Evolutionary conservation across 148 eudicot genomes (phyloP).

Genomic region (Drosera capensis): DNA sequence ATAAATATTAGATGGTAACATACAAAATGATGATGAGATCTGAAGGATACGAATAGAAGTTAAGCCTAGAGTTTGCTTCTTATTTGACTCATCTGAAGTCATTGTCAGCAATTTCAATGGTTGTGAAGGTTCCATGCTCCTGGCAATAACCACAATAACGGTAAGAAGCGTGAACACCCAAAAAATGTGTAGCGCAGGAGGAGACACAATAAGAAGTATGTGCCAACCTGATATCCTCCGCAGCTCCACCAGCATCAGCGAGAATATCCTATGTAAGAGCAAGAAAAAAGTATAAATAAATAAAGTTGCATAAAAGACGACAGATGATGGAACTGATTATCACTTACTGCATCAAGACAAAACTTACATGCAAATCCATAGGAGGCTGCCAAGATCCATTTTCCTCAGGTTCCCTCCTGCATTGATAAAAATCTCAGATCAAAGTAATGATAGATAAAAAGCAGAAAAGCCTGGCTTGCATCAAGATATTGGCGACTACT

Average conservation of each 20-base stretch:
- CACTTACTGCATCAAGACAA: constrained; percentile 2
- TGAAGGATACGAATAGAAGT: constrained; percentile 69
- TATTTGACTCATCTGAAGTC: constrained; percentile 62
- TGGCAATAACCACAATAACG: constrained; percentile 16
- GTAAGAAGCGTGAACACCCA: constrained; percentile 5
- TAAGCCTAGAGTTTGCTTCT: constrained; percentile 45
- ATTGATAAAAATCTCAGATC: constrained; percentile 3
- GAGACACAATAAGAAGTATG: background rate
- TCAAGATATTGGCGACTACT: constrained; percentile 6
- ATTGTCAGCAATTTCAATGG: constrained; percentile 60
- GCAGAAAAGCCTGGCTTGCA: constrained; percentile 1
- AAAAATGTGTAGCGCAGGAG: constrained; percentile 1
- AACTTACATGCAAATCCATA: constrained; percentile 39
- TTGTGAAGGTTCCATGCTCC: constrained; percentile 51
- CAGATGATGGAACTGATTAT: background rate
- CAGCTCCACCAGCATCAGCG: constrained; percentile 15
- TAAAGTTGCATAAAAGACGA: constrained; percentile 6
- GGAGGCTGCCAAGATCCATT: constrained; percentile 50
- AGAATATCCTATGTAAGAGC: constrained; percentile 27
- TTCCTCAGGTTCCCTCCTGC: constrained; percentile 72
- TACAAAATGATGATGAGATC: constrained; percentile 1
- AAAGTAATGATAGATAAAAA: background rate
- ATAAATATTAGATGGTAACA: background rate
- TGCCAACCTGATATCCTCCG: constrained; percentile 35
- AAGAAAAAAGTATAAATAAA: constrained; percentile 7